A percentile compares a stretch with the other conserved stretches of the same genome.
Conservation (phyloP, 148 eudicot genomes). For the Beta vulgaris region DNA sequence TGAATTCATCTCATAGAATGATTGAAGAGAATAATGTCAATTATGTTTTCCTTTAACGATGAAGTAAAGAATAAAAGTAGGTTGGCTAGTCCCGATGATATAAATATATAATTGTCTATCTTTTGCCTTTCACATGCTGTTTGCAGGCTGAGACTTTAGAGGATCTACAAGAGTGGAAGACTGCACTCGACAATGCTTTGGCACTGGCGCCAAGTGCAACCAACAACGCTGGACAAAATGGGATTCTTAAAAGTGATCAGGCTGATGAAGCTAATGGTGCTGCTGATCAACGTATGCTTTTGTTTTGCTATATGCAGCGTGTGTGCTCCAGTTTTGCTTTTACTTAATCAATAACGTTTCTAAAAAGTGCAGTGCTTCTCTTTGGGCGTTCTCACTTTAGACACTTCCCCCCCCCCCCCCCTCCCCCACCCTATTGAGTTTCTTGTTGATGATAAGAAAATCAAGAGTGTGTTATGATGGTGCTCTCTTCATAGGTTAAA, state of each 20-base stretch:
- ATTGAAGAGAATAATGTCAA: neutral
- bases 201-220: constrained; percentile 77
- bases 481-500: neutral
- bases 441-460: neutral
- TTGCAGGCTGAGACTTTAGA: constrained; percentile 89
- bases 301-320: constrained; percentile 3
- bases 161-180: constrained; percentile 87
- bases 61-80: neutral
- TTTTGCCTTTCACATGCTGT: constrained; percentile 13
- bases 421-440: too few species aligned
- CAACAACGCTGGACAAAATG: constrained; percentile 56
- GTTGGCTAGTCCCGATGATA: neutral
- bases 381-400: too few species aligned
- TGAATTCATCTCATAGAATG: neutral
- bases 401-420: too few species aligned
- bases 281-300: constrained; percentile 54
- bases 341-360: too few species aligned
- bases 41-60: neutral
- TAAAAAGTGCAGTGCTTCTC: too few species aligned
- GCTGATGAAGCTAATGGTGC: constrained; percentile 50
- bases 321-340: neutral
- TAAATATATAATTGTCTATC: neutral
- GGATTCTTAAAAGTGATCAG: constrained; percentile 51
- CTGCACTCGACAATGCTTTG: constrained; percentile 87
- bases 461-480: neutral